phyloP scores from a whole-genome alignment of 805 yeast genomes.

The Lachancea meyersii region DNA sequence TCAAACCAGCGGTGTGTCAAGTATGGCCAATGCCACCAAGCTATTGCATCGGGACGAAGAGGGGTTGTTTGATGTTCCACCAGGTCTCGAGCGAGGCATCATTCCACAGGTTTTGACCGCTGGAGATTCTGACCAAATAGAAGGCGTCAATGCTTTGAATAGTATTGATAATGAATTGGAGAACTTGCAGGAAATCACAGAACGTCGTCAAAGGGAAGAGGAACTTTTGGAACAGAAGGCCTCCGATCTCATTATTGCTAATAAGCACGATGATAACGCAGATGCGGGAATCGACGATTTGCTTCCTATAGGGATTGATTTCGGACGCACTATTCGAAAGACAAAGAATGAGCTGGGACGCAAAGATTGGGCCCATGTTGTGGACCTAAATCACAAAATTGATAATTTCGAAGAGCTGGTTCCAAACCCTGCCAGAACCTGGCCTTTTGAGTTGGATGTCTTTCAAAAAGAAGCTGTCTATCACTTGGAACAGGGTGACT shows the following conservation, averaged over 20 bases:
- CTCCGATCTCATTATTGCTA: conserved; percentile 10
- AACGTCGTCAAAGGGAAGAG: conserved; percentile 20
- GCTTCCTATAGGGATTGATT: conserved; percentile 45
- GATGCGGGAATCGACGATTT: conserved; percentile 35
- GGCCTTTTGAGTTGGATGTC: conserved; percentile 93
- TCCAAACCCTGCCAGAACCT: conserved; percentile 86
- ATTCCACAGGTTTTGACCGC: conserved; percentile 19
- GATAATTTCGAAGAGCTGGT: conserved; percentile 82
- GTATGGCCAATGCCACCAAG: conserved; percentile 19
- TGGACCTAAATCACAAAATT: conserved; percentile 75
- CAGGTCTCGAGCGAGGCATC: conserved; percentile 74
- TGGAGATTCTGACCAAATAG: conserved; percentile 17
- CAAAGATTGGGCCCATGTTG: conserved; percentile 91
- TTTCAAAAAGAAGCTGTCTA: conserved; percentile 97
- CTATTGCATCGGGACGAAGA: conserved; percentile 57
- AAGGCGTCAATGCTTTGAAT: conserved; percentile 23
- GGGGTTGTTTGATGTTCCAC: conserved; percentile 80
- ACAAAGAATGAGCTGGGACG: conserved; percentile 30
- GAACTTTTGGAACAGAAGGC: conserved; percentile 15
- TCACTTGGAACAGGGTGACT: conserved; percentile 95
- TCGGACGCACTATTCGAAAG: conserved; percentile 36
- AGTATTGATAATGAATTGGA: conserved; percentile 32
- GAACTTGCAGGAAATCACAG: conserved; percentile 40
- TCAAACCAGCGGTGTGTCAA: conserved; percentile 20
- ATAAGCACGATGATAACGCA: conserved; percentile 11